Base-by-base conservation (phyloP, 1,139 yeast species). In the Blastobotrys raffinosifermentans region DNA sequence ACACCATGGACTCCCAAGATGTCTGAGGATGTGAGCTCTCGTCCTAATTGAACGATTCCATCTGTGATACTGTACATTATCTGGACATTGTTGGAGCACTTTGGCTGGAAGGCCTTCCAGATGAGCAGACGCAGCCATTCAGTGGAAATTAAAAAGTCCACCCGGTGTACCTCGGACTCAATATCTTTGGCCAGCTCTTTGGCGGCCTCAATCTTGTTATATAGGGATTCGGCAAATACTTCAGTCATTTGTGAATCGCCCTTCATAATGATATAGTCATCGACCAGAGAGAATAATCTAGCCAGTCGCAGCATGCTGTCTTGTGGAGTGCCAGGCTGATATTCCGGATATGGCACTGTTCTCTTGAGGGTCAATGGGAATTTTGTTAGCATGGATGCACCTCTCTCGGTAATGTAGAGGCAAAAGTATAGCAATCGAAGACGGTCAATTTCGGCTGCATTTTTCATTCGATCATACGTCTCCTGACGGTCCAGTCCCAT, bases 401-500 rank as follows among this genome's bases (percentile, higher is more conserved):
- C 49, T 4, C 49, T 32, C 27, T 46, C 49, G 6, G 49, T 41
- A 17, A 38, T 35, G 18, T 20, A 37, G n/a, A 46, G 30, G 5
- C 35, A 32, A 30, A 38, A 44, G 29, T 31, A 46, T n/a, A 46
- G 29, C 13, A 26, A 31, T 17, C 45, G 37, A 19, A 34, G 41
- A 13, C 26, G 23, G 29, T 31, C 26, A 9, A 31, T 37, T 4
- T 26, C 36, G 8, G 23, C 35, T n/a, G 41, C 34, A 16, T 26
- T 19, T n/a, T n/a, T n/a, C 22, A 39, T 21, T 8, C 15, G 29
- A 8, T 6, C 16, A 23, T 45, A 45, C 15, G 40, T 39, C 10
- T 31, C 32, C 30, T 45, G 46, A 7, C 37, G 34, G 31, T 45
- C 48, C 6, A 44, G 23, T 19, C 41, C 35, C 29, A 45, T n/a